phyloP scores from a whole-genome alignment of 176 grass and related monocot genomes.

The Oryza coarctata region DNA sequence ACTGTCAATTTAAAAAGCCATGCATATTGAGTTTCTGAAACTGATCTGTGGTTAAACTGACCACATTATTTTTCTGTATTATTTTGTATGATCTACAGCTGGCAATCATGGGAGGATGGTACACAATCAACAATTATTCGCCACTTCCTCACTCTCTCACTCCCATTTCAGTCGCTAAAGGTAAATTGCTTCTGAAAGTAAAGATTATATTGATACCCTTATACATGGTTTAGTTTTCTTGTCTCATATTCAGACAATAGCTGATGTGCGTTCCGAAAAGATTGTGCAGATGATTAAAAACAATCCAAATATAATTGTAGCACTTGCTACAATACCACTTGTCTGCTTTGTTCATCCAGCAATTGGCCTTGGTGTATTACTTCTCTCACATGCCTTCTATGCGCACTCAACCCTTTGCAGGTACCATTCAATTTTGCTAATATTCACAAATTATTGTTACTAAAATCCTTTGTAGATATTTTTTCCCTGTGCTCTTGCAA shows the following conservation, averaged over 20 bases:
- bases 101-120: constrained; percentile 74
- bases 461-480: neutral
- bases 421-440: constrained; percentile 43
- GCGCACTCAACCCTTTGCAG: constrained; percentile 84
- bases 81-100: constrained; percentile 54
- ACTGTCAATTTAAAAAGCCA: neutral
- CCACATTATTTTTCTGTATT: neutral
- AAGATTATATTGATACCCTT: neutral
- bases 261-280: constrained; percentile 50
- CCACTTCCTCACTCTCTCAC: constrained; percentile 59
- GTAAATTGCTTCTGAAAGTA: constrained; percentile 44
- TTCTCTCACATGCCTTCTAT: constrained; percentile 73
- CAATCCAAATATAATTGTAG: constrained; percentile 68
- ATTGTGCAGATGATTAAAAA: constrained; percentile 81
- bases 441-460: neutral
- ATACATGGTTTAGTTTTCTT: neutral
- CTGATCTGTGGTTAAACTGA: constrained; percentile 12
- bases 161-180: constrained; percentile 76
- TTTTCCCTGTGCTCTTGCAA: neutral
- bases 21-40: constrained; percentile 10
- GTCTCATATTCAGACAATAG: constrained; percentile 34
- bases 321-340: constrained; percentile 63
- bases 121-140: constrained; percentile 49
- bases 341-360: constrained; percentile 93
- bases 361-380: constrained; percentile 70